phyloP scores from a whole-genome alignment of 352 stramenopile species.

The Phytophthora citrophthora region DNA sequence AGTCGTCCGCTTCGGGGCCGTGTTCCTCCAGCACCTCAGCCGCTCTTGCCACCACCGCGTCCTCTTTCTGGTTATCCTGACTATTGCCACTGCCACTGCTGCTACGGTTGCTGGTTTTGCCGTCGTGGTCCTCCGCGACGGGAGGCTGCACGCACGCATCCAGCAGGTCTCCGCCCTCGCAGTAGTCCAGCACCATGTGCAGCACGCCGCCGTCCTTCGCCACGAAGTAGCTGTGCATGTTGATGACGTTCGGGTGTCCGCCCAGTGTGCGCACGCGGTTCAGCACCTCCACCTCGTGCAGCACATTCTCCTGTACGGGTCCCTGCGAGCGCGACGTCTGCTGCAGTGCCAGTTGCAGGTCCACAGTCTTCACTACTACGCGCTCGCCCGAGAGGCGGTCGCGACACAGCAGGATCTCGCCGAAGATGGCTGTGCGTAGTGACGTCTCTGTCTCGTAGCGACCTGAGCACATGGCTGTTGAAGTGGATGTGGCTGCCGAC shows the following conservation, averaged over 20 bases:
- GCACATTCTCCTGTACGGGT: slow-evolving; percentile 70
- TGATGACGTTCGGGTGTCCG: slow-evolving; percentile 77
- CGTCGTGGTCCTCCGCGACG: background rate
- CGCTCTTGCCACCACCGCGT: background rate
- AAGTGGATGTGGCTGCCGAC: background rate
- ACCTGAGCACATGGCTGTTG: slow-evolving; percentile 17
- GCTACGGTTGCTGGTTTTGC: slow-evolving; percentile 9
- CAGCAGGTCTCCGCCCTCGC: slow-evolving; percentile 73
- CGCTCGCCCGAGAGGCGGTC: slow-evolving; percentile 60
- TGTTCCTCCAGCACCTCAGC: background rate
- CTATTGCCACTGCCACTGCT: background rate
- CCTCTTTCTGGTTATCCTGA: slow-evolving; percentile 17
- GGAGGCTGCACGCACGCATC: slow-evolving; percentile 52
- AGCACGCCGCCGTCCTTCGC: slow-evolving; percentile 48
- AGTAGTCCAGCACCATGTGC: slow-evolving; percentile 84
- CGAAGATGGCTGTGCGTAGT: slow-evolving; percentile 70
- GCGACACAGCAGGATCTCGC: slow-evolving; percentile 69
- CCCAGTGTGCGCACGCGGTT: slow-evolving; percentile 52
- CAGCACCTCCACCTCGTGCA: slow-evolving; percentile 76
- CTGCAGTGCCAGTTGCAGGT: slow-evolving; percentile 60
- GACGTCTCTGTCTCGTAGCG: slow-evolving; percentile 56
- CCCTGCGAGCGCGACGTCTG: slow-evolving; percentile 58
- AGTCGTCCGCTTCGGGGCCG: slow-evolving; percentile 10
- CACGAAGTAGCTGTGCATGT: slow-evolving; percentile 75
- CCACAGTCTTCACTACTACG: slow-evolving; percentile 78